Evolutionary conservation across 2,329 filamentous ascomycete genomes (phyloP).

Genomic region (Exophiala sideris): DNA sequence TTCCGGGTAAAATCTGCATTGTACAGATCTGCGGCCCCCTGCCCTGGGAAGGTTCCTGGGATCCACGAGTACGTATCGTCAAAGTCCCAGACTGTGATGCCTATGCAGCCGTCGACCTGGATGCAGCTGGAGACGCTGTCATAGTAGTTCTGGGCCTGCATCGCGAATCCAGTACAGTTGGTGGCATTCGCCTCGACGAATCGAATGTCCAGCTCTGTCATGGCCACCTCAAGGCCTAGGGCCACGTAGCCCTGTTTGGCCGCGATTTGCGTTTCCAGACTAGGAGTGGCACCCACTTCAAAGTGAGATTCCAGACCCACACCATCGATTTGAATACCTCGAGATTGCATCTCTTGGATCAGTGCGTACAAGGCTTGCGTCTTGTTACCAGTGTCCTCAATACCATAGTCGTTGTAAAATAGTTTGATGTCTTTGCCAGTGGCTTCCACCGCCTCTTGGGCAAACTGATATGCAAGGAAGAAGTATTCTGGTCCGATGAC

Average conservation of each 20-base stretch:
- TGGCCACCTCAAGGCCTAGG: constrained; percentile 42
- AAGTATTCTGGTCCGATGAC: constrained; percentile 46
- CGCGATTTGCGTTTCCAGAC: constrained; percentile 36
- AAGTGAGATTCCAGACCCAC: constrained; percentile 50
- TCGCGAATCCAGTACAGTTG: constrained; percentile 24
- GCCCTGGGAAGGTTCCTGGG: constrained; percentile 39
- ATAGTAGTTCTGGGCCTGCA: constrained; percentile 35
- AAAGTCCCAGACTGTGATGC: constrained; percentile 42
- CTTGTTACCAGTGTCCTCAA: constrained; percentile 39
- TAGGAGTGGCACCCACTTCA: constrained; percentile 42
- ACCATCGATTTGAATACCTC: constrained; percentile 46
- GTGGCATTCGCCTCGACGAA: constrained; percentile 32
- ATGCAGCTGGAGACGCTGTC: constrained; percentile 34
- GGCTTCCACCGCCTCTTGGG: constrained; percentile 39
- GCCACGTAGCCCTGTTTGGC: constrained; percentile 38
- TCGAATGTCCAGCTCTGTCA: constrained; percentile 50
- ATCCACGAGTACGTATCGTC: constrained; percentile 48
- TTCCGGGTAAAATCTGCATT: constrained; percentile 47
- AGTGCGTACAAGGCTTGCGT: constrained; percentile 35
- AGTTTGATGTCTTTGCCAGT: constrained; percentile 35
- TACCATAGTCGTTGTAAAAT: constrained; percentile 46
- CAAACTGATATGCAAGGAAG: constrained; percentile 44
- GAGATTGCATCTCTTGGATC: constrained; percentile 38
- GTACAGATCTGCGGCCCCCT: constrained; percentile 46
- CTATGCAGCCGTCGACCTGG: constrained; percentile 33